Percentiles rank a stretch among this genome's conserved stretches.
Evolutionary conservation across 768 basidiomycete genomes (phyloP).

Genomic region (Leccinum truebloodii): DNA sequence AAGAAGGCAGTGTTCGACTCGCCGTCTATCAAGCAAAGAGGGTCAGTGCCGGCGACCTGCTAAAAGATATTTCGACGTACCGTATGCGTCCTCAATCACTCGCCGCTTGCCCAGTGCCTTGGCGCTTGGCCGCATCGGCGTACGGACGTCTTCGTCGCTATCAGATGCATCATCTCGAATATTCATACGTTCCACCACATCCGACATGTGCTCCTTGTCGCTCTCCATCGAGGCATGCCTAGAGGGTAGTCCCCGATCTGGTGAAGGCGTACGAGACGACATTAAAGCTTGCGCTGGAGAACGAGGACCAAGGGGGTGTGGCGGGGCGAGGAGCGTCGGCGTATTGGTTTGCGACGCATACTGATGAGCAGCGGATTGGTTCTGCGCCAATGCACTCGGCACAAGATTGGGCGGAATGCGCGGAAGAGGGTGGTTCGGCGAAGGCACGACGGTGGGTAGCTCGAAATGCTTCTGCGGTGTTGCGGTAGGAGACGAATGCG

Average conservation of each 20-base stretch:
- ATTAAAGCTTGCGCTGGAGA: conserved; percentile 48
- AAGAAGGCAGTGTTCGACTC: conserved; percentile 61
- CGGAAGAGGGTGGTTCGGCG: conserved; percentile 39
- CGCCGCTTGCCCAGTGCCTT: conserved; percentile 88
- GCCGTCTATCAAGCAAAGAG: conserved; percentile 31
- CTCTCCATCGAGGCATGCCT: conserved; percentile 28
- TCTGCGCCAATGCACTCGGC: conserved; percentile 17
- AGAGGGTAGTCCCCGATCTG: conserved; percentile 40
- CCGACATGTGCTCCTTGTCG: conserved; percentile 24
- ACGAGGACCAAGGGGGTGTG: conserved; percentile 75
- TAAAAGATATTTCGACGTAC: conserved; percentile 27
- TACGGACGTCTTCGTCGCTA: conserved; percentile 34
- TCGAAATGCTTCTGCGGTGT: conserved; percentile 36
- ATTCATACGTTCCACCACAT: conserved; percentile 26
- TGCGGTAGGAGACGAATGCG: conserved; percentile 25
- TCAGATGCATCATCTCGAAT: conserved; percentile 23
- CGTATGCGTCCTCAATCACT: conserved; percentile 52
- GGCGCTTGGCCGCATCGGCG: conserved; percentile 67
- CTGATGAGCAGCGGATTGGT: conserved; percentile 17
- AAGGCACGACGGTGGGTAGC: conserved; percentile 32
- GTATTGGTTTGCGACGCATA: conserved; percentile 30
- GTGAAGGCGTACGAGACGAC: conserved; percentile 72
- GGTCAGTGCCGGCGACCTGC: conserved; percentile 1
- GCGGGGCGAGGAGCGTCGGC: conserved; percentile 54
- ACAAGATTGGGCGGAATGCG: conserved; percentile 36